phyloP scores from a whole-genome alignment of 139 green algal species.

The Micromonas commoda region DNA sequence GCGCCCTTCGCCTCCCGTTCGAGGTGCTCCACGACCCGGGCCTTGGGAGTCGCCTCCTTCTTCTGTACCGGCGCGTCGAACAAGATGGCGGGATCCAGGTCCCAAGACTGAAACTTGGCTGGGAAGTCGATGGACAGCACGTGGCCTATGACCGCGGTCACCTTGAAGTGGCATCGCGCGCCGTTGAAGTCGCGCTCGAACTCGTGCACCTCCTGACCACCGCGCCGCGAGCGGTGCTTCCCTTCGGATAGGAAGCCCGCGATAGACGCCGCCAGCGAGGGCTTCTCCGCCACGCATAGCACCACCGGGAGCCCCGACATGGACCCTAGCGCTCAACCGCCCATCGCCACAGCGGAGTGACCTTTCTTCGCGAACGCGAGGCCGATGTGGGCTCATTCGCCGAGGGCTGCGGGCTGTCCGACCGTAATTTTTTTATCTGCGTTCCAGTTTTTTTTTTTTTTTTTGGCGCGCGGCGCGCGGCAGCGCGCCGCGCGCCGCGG shows the following conservation, averaged over 20 bases:
- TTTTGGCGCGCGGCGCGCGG: no score
- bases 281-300: conserved; percentile 85
- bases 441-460: no score
- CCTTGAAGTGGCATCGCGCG: conserved; percentile 51
- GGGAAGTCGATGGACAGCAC: conserved; percentile 75
- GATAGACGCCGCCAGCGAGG: conserved; percentile 63
- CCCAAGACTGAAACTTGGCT: conserved; percentile 68
- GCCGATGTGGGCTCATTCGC: no score
- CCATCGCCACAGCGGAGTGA: neutral
- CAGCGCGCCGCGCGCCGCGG: no score
- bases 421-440: no score
- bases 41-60: conserved; percentile 79
- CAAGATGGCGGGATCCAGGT: conserved; percentile 70
- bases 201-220: conserved; percentile 69
- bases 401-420: no score
- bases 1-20: conserved; percentile 48
- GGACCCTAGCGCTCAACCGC: neutral
- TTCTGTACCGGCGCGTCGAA: conserved; percentile 75
- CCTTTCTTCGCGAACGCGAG: no score
- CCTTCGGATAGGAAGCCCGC: conserved; percentile 56
- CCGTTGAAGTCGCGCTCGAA: conserved; percentile 59
- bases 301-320: conserved; percentile 31
- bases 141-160: conserved; percentile 68
- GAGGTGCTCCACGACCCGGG: conserved; percentile 69
- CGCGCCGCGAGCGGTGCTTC: conserved; percentile 44